Base-by-base conservation (phyloP, 2,329 filamentous ascomycete genomes). In the Botryotinia convoluta region DNA sequence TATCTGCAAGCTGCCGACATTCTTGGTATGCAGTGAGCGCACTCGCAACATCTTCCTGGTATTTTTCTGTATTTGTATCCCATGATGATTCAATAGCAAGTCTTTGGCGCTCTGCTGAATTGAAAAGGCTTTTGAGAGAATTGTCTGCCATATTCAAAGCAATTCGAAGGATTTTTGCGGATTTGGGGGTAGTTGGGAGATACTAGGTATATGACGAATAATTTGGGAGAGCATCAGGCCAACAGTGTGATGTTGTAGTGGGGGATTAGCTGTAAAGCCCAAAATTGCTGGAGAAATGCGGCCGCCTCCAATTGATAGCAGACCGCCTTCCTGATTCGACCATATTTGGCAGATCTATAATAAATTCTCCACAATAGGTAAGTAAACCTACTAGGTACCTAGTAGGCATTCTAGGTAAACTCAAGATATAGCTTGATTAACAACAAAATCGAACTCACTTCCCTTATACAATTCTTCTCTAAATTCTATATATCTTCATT, bases 1-100 rank as follows among this genome's bases (percentile, higher is more conserved):
- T 87, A 76, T 89, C 86, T 76, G 93, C 89, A 72, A 93, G 88
- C 74, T 88, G 85, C 74, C 92, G 86, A 82, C 93, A 95, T 81
- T 92, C 86, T 79, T 92, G 86, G 83, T 97, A 95, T 71, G 90
- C 87, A 76, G 87, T 83, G 77, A 97, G 89, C 59, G 93, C 89
- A 57, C 86, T 83, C 74, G 85, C 85, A 77, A 97, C 87, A 78
- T 90, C 89, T 77, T 91, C 87, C 80, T 89, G 89, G 83, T 92
- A 95, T 72, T 85, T 82, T 48, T 89, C 84, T 37, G 89, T 90
- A 77, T 88, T 92, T 73, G 88, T 87, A 79, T 92, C 88, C 77
- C 86, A 87, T n/a, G 88, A 85, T 72, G 84, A 84, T 77, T 93
- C 91, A 69, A 97, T 82, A 59, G 82, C 82, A 74, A 84, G 81